A percentile compares a stretch with the other conserved stretches of the same genome.
phyloP scores from a whole-genome alignment of 1,139 yeast genomes.

The Komagataea norvegica region DNA sequence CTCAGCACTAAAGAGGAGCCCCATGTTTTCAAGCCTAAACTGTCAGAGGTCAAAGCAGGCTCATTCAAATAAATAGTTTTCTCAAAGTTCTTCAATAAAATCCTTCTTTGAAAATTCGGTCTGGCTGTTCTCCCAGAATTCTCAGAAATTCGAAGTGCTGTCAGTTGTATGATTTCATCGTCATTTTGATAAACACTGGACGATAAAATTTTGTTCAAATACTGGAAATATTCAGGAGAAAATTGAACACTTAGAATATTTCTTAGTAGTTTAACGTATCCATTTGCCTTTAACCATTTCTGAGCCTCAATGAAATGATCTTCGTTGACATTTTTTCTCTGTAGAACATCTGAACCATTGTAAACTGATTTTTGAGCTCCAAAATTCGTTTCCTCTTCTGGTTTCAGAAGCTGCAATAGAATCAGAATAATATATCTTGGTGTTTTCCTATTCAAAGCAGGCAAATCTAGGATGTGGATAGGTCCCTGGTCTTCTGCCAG shows the following conservation, averaged over 20 bases:
- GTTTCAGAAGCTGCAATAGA: constrained; percentile 47
- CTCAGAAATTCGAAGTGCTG: constrained; percentile 69
- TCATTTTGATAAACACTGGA: constrained; percentile 40
- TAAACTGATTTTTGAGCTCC: constrained; percentile 6
- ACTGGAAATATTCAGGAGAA: constrained; percentile 38
- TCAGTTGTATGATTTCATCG: constrained; percentile 47
- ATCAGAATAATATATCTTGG: constrained; percentile 42
- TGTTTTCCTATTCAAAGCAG: constrained; percentile 46
- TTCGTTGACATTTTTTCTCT: constrained; percentile 29
- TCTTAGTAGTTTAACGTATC: constrained; percentile 35
- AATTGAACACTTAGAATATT: constrained; percentile 31
- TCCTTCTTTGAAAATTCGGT: constrained; percentile 59
- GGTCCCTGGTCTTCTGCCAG: constrained; percentile 28
- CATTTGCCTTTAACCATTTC: constrained; percentile 38
- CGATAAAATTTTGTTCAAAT: constrained; percentile 64
- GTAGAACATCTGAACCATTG: constrained; percentile 24
- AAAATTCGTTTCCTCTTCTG: constrained; percentile 54
- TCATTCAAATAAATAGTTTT: constrained; percentile 52
- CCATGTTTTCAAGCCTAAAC: constrained; percentile 92
- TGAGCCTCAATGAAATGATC: constrained; percentile 28
- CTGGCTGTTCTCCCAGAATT: constrained; percentile 85
- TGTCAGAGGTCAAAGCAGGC: constrained; percentile 83
- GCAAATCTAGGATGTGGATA: constrained; percentile 64
- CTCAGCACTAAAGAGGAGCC: constrained; percentile 80
- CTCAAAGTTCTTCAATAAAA: constrained; percentile 34